Base-by-base conservation (phyloP, 2,329 filamentous ascomycete species). In the Penicillium sp. region DNA sequence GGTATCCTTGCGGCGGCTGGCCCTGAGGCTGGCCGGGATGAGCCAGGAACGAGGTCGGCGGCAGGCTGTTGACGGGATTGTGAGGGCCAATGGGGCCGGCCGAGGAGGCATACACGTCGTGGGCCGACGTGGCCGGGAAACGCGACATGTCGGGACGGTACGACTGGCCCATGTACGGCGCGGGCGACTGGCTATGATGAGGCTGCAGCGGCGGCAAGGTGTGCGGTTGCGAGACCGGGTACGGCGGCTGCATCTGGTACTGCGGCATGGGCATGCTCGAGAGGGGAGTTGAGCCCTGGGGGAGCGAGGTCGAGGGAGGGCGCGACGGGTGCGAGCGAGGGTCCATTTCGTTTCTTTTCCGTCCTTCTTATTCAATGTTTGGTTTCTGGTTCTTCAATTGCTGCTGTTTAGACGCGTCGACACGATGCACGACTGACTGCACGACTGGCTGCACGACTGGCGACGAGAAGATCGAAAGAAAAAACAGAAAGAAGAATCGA, bases 261-360 rank as follows among this genome's bases (percentile, higher is more conserved):
- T 76, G 74, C 58, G 75, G 75, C 71, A 77, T 76, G 14, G 69
- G 71, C 70, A 75, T 74, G 62, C 71, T 76, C 62, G 75, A 75
- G 64, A 76, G 69, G 47, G 75, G 73, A 58, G 74, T 73, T 51
- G 73, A 71, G 62, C 71, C 70, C 63, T 76, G 75, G 57, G 74
- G 73, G 59, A 77, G 61, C 60, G 68, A 75, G 66, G 75, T 75
- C 58, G 76, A 77, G 21, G 75, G 70, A 64, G 73, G 72, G 57
- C 73, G 69, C 62, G 73, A 74, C 63, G 71, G 71, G 61, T 75
- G 73, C 63, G 71, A 71, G 67, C 73, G 70, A 52, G 73, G 73
- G 70, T 75, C 73, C 73, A 75, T 75, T 45, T 54, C 16, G 28
- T 33, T 45, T 45, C 33, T 42, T 52, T 11, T 24, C 20, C 18